phyloP scores from a whole-genome alignment of 148 eudicot genomes.

The Chenopodium formosanum region DNA sequence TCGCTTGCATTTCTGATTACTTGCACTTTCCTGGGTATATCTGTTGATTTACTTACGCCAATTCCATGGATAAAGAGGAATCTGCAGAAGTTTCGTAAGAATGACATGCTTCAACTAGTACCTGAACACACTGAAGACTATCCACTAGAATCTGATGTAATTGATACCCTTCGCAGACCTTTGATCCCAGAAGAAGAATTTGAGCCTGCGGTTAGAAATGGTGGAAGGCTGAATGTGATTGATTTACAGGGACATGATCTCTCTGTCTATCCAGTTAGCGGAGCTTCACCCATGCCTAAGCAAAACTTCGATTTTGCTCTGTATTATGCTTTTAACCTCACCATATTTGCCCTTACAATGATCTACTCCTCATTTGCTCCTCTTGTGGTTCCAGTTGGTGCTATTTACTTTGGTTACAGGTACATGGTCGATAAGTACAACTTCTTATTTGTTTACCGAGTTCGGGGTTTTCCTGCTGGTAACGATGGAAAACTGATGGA shows the following conservation, averaged over 20 bases:
- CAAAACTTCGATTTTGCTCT: conserved; percentile 94
- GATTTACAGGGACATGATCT: conserved; percentile 74
- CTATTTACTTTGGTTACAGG: conserved; percentile 86
- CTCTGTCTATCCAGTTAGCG: conserved; percentile 77
- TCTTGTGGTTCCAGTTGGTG: conserved; percentile 90
- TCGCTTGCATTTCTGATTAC: conserved; percentile 90
- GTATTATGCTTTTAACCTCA: conserved; percentile 92
- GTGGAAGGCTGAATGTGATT: conserved; percentile 41
- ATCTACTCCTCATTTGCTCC: conserved; percentile 90
- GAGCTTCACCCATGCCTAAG: conserved; percentile 86
- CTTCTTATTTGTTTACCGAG: conserved; percentile 92
- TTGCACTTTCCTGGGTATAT: conserved; percentile 92
- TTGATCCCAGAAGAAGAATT: conserved; percentile 60
- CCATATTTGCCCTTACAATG: conserved; percentile 87
- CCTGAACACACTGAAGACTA: conserved; percentile 78
- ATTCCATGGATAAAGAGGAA: conserved; percentile 91
- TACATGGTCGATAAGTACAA: conserved; percentile 96
- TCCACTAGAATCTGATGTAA: conserved; percentile 51
- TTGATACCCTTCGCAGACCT: conserved; percentile 60
- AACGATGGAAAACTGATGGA: conserved; percentile 95
- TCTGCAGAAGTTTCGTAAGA: conserved; percentile 71
- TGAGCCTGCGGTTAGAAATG: conserved; percentile 30
- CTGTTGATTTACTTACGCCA: conserved; percentile 85
- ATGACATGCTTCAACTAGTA: conserved; percentile 93
- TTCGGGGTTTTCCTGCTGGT: conserved; percentile 93